Percentiles rank a stretch among this genome's conserved stretches.
Evolutionary conservation across 2,329 filamentous ascomycete genomes (phyloP).

Genomic region (Xylariaceae sp.): DNA sequence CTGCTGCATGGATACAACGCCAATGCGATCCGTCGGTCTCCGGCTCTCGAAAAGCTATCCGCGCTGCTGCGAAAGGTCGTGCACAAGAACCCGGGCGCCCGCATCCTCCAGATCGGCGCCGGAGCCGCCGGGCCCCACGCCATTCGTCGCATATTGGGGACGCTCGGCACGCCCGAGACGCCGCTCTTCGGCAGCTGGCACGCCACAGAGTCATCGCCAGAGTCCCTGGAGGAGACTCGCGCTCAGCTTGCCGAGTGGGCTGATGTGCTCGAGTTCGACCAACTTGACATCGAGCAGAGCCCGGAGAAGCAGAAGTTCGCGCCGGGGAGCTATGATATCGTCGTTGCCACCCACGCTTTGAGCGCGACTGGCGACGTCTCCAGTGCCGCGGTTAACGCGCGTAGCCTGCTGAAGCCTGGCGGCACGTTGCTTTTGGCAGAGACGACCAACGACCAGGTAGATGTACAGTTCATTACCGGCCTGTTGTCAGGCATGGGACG

Average conservation of each 20-base stretch:
- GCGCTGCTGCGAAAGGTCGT: conserved; percentile 6
- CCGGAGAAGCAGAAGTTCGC: conserved; percentile 9
- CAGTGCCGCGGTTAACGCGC: conserved; percentile 10
- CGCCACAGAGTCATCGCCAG: conserved; percentile 7
- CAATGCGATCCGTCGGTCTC: too few species aligned
- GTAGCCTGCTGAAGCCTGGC: conserved; percentile 8
- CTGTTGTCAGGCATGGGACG: conserved; percentile 14
- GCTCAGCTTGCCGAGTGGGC: conserved; percentile 6
- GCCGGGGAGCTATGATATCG: conserved; percentile 8
- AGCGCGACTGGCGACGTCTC: conserved; percentile 12
- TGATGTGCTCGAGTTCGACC: conserved; percentile 22
- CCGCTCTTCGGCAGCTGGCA: conserved; percentile 3
- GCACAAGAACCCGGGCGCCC: conserved; percentile 8
- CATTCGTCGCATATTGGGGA: conserved; percentile 4
- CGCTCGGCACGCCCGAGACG: conserved; percentile 3
- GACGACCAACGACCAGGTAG: conserved; percentile 11
- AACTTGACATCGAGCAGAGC: conserved; percentile 11
- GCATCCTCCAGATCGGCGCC: conserved; percentile 10
- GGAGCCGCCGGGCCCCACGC: conserved; percentile 4
- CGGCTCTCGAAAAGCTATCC: conserved; percentile 1
- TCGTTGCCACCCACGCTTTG: conserved; percentile 13
- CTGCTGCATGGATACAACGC: too few species aligned
- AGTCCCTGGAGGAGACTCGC: conserved; percentile 4
- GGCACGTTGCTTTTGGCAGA: conserved; percentile 8
- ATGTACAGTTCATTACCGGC: conserved; percentile 18